Percentiles rank a stretch among this genome's conserved stretches.
Evolutionary conservation across 176 grass and related monocot species (phyloP).

Genomic region (Sorghum bicolor): DNA sequence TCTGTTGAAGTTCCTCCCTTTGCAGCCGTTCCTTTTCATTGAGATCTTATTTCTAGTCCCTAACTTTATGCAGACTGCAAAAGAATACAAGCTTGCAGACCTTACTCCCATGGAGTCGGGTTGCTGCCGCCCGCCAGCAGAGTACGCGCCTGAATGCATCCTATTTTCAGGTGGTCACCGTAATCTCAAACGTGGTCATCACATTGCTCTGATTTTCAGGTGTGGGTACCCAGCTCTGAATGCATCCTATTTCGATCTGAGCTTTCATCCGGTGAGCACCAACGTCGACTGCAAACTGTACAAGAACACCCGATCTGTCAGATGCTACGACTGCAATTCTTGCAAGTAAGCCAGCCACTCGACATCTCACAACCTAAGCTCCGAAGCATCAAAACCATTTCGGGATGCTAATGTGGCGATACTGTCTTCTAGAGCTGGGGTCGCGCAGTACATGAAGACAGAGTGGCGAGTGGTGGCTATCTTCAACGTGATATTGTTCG

Average conservation of each 20-base stretch:
- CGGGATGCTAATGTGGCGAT: not conserved
- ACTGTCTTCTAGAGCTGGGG: slow-evolving; percentile 67
- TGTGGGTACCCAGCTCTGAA: slow-evolving; percentile 84
- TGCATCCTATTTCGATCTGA: slow-evolving; percentile 83
- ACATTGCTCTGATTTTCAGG: slow-evolving; percentile 38
- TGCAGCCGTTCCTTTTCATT: not conserved
- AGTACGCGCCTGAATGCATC: slow-evolving; percentile 58
- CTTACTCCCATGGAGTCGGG: slow-evolving; percentile 88
- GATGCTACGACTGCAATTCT: slow-evolving; percentile 92
- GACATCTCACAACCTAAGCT: not conserved
- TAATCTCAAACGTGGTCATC: not conserved
- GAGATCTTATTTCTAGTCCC: slow-evolving; percentile 15
- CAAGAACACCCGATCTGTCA: slow-evolving; percentile 56
- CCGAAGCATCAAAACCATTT: not conserved
- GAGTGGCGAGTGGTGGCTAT: slow-evolving; percentile 93
- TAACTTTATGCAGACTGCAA: slow-evolving; percentile 55
- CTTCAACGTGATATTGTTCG: slow-evolving; percentile 79
- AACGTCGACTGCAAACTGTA: slow-evolving; percentile 91
- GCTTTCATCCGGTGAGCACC: slow-evolving; percentile 67
- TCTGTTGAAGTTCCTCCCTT: not conserved
- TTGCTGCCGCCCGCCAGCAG: slow-evolving; percentile 84
- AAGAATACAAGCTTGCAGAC: slow-evolving; percentile 78
- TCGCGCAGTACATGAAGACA: slow-evolving; percentile 91
- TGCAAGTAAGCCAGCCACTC: slow-evolving; percentile 68
- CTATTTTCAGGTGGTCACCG: no score